These are phyloP conservation scores for Diaporthe citrichinensis DNA, from an alignment of 2,329 filamentous ascomycete genomes.

Conservation along the genomic window DNA sequence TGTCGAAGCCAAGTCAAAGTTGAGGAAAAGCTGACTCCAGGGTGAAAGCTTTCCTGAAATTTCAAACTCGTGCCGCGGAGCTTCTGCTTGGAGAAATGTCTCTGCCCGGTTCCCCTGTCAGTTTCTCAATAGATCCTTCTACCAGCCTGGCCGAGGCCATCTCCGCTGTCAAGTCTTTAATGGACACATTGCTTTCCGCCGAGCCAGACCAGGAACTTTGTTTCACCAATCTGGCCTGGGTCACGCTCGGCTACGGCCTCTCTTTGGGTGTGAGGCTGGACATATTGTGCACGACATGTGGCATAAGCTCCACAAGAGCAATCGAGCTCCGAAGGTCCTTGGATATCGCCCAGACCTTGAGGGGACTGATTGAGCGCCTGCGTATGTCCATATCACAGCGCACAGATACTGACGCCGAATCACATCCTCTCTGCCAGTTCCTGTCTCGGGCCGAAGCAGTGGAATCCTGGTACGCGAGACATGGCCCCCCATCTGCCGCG, in stretches of 20 bases:
- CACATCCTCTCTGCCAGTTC: neutral
- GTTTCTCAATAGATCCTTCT: neutral
- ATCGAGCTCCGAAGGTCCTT: neutral
- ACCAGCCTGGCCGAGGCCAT: neutral
- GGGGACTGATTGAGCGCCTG: neutral
- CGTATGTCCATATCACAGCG: neutral
- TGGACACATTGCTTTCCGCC: neutral
- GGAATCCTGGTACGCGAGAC: neutral
- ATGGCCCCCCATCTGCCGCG: neutral
- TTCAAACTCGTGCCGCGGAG: neutral
- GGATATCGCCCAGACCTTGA: neutral
- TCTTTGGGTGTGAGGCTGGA: conserved; percentile 6
- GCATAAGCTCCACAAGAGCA: neutral
- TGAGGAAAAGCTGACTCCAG: neutral
- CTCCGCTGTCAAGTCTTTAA: neutral
- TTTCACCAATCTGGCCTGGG: neutral
- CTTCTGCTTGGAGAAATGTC: neutral
- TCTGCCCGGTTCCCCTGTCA: neutral
- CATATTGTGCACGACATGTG: neutral
- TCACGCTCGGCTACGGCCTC: conserved; percentile 6
- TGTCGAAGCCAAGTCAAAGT: no score
- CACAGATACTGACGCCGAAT: neutral
- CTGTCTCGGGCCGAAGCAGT: conserved; percentile 13
- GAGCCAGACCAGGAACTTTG: neutral
- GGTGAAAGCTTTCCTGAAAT: neutral